Percentiles rank a stretch among this genome's conserved stretches.
phyloP scores from a whole-genome alignment of 2,329 filamentous ascomycete genomes.

The Fusarium goolgardi region DNA sequence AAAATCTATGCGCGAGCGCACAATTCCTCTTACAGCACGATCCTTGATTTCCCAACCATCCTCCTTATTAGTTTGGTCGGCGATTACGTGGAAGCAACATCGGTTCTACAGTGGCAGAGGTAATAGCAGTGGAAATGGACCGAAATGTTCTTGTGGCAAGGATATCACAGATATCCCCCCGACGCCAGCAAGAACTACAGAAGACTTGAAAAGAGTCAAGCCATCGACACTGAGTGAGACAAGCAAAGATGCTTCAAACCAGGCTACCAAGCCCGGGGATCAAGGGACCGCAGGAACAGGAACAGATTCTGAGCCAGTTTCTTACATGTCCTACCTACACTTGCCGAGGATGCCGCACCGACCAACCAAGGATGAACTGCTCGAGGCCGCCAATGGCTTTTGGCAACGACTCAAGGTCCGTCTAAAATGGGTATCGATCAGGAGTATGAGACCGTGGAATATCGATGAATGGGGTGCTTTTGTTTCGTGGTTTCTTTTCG shows the following conservation, averaged over 20 bases:
- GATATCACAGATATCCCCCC: conserved; percentile 21
- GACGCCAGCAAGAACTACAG: conserved; percentile 22
- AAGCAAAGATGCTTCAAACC: conserved; percentile 22
- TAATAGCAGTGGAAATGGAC: conserved; percentile 21
- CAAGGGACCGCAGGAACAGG: conserved; percentile 22
- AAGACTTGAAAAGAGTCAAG: conserved; percentile 33
- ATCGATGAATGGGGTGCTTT: conserved; percentile 96
- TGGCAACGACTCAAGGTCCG: conserved; percentile 90
- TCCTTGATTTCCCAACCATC: not conserved
- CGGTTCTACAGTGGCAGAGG: conserved; percentile 37
- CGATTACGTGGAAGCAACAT: conserved; percentile 17
- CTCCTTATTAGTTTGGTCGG: conserved; percentile 6
- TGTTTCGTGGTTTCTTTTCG: conserved; percentile 91
- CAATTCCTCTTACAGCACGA: conserved; percentile 12
- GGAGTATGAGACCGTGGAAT: conserved; percentile 94
- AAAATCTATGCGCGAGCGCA: conserved; percentile 15
- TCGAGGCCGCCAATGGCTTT: conserved; percentile 91
- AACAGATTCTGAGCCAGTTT: conserved; percentile 55
- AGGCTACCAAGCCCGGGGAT: conserved; percentile 14
- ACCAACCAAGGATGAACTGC: conserved; percentile 91
- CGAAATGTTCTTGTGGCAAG: conserved; percentile 46
- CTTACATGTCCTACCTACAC: conserved; percentile 69
- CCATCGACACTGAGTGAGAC: conserved; percentile 23
- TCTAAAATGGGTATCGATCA: conserved; percentile 98
- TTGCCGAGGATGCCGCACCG: conserved; percentile 81